Base-by-base conservation (phyloP, 1,284 basidiomycete genomes). In the Leccinum pachyderme region DNA sequence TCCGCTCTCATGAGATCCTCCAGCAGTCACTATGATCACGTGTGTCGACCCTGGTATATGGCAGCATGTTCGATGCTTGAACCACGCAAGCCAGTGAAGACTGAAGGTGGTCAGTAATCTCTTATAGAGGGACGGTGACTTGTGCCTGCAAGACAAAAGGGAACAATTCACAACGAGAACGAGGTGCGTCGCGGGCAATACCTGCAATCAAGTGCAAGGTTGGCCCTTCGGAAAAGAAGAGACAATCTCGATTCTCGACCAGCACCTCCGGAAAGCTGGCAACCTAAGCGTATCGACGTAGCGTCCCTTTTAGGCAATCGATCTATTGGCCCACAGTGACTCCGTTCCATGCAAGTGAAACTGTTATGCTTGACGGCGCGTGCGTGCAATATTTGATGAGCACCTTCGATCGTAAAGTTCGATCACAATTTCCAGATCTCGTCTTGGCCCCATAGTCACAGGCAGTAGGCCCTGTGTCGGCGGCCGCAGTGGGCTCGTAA, bases 401-500 rank as follows among this genome's bases (percentile, higher is more conserved):
- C 18, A 41, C 37, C 18, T 9, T 41, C 18, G 37, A 41, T 22
- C 39, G 39, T 9, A 41, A 22, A 41, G 39, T 22, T 12, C 22
- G 39, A 41, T 41, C 39, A 7, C 39, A 9, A 41, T 22, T 22
- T 41, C 39, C 39, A 18, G 18, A 18, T 41, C 37, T 18, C 6
- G 6, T 22, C 39, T 22, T 22, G 11, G 11, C 18, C 1, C 18
- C 18, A 5, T 35, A 39, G 9, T 47, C 58, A 37, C 45, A 55
- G 15, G 59, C 43, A 22, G 57, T 8, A 6, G 35, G 37, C 37
- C 61, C 37, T 35, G 12, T 2, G 57, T 65, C 7, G 75, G 75
- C 7, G 37, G 18, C n/a, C 35, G n/a, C 2, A 50, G 33, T 8
- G 61, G 59, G 1, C 67, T 68, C 2, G 43, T 56, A 55, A 18